These are phyloP conservation scores for Aspergillus awamori DNA, from an alignment of 2,329 filamentous ascomycete species.

Conservation along the genomic window DNA sequence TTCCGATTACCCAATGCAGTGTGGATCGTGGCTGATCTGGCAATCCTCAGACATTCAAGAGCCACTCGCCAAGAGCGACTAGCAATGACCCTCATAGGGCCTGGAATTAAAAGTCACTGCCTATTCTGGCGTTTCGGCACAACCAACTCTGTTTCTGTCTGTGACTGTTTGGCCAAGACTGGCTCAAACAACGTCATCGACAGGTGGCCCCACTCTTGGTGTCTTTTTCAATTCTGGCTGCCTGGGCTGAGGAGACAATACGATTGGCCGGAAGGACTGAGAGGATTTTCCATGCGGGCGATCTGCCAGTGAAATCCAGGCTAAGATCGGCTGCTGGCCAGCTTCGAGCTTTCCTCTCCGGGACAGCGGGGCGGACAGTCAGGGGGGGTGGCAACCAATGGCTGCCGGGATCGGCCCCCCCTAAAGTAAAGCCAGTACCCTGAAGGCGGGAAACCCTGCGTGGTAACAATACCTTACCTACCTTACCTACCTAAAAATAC, in stretches of 20 bases:
- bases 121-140: background rate
- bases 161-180: background rate
- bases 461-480: background rate
- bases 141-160: background rate
- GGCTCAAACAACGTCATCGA: background rate
- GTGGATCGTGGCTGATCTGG: conserved; percentile 3
- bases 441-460: background rate
- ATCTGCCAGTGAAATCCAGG: background rate
- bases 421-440: background rate
- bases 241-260: background rate
- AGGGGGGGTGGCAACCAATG: background rate
- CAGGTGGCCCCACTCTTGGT: background rate
- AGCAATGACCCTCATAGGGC: background rate
- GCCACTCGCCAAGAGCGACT: background rate
- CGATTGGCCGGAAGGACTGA: background rate
- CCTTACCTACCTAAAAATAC: conserved; percentile 3
- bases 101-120: background rate
- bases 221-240: background rate
- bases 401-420: background rate
- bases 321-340: conserved; percentile 1
- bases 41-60: background rate
- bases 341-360: background rate
- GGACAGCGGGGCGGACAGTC: background rate
- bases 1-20: background rate
- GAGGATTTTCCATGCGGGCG: background rate